Percentiles rank a stretch among this genome's conserved stretches.
phyloP scores from a whole-genome alignment of 1,139 yeast species.

The Pichia cactophila region DNA sequence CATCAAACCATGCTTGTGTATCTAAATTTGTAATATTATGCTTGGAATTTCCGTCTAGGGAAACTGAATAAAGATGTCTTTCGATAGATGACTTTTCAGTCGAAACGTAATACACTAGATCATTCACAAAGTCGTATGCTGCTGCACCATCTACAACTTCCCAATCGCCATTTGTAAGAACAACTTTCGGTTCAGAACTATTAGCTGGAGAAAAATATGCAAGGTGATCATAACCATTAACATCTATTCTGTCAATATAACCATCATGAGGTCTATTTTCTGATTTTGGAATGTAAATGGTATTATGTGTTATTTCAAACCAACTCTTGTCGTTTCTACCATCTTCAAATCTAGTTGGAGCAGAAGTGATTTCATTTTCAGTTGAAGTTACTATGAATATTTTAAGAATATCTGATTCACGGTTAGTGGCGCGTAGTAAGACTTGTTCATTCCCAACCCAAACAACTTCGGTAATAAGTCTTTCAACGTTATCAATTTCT shows the following conservation, averaged over 20 bases:
- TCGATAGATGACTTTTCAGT: conserved; percentile 46
- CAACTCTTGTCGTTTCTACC: conserved; percentile 35
- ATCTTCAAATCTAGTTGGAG: conserved; percentile 34
- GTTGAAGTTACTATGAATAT: conserved; percentile 31
- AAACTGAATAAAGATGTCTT: conserved; percentile 45
- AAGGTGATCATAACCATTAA: conserved; percentile 48
- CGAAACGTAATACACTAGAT: conserved; percentile 41
- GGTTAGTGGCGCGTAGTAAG: conserved; percentile 39
- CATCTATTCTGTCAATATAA: conserved; percentile 46
- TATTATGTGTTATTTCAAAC: conserved; percentile 77
- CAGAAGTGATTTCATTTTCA: conserved; percentile 22
- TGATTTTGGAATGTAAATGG: conserved; percentile 62
- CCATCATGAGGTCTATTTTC: conserved; percentile 42
- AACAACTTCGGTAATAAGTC: conserved; percentile 29
- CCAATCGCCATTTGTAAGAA: conserved; percentile 46
- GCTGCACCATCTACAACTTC: conserved; percentile 45
- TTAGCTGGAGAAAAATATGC: conserved; percentile 51
- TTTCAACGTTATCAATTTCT: conserved; percentile 26
- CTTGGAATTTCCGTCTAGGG: conserved; percentile 30
- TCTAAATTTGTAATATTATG: conserved; percentile 49
- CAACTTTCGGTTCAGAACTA: conserved; percentile 30
- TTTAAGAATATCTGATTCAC: conserved; percentile 39
- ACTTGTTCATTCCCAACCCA: conserved; percentile 42
- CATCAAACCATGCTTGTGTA: conserved; percentile 58
- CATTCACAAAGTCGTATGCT: conserved; percentile 37